Conservation (phyloP, 2,329 filamentous ascomycete genomes). For the Fusarium virguliforme region DNA sequence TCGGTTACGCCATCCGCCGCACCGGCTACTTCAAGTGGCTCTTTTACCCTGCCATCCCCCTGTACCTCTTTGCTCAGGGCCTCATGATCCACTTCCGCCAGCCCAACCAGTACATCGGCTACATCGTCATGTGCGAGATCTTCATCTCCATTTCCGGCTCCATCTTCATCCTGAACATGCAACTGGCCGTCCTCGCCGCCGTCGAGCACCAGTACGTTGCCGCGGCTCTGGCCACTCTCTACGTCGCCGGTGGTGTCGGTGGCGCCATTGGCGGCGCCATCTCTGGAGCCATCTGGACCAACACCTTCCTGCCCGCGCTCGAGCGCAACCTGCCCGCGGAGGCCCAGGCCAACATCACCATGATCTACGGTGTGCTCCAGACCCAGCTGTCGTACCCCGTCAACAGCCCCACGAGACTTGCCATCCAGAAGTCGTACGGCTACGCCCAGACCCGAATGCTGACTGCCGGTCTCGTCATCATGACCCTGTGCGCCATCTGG, state of each 20-base stretch:
- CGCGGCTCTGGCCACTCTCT: conserved; percentile 63
- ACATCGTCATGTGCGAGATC: conserved; percentile 69
- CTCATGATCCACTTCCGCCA: conserved; percentile 57
- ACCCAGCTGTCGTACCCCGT: conserved; percentile 59
- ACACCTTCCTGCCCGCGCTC: conserved; percentile 58
- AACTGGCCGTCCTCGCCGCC: conserved; percentile 72
- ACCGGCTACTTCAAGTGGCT: conserved; percentile 67
- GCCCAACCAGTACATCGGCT: conserved; percentile 61
- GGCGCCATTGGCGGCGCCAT: conserved; percentile 64
- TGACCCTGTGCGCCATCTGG: conserved; percentile 50
- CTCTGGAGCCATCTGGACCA: conserved; percentile 62
- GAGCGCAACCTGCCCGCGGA: conserved; percentile 58
- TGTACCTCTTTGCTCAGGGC: conserved; percentile 69
- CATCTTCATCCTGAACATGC: conserved; percentile 69
- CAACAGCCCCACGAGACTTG: conserved; percentile 59
- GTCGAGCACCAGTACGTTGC: conserved; percentile 70
- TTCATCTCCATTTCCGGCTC: conserved; percentile 68
- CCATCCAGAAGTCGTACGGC: conserved; percentile 64
- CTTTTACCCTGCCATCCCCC: conserved; percentile 61
- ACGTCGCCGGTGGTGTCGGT: conserved; percentile 63
- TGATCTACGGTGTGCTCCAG: conserved; percentile 59
- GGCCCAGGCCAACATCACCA: conserved; percentile 56
- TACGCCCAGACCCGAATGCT: conserved; percentile 62
- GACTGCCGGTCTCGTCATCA: conserved; percentile 55
- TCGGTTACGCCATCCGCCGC: conserved; percentile 64